phyloP scores from a whole-genome alignment of 768 basidiomycete genomes.

The Suillus placidus region DNA sequence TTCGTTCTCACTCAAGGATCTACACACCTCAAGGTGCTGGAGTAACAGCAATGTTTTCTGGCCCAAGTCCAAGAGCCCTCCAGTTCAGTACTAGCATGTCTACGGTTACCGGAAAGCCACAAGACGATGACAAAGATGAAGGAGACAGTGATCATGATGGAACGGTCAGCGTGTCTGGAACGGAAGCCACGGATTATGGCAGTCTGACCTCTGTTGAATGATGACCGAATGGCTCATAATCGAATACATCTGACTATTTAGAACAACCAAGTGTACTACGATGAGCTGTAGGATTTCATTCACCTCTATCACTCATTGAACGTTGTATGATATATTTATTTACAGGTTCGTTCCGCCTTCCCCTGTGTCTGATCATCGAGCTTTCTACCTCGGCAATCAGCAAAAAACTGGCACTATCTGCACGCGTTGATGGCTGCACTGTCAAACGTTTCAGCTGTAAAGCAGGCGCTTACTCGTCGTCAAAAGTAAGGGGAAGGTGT shows the following conservation, averaged over 20 bases:
- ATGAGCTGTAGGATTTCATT: not conserved
- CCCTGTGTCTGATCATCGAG: not conserved
- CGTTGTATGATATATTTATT: constrained; percentile 4
- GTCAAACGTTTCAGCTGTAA: not conserved
- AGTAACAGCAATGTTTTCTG: constrained; percentile 22
- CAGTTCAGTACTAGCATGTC: constrained; percentile 25
- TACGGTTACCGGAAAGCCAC: constrained; percentile 16
- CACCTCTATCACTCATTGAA: not conserved
- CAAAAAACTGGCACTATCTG: not conserved
- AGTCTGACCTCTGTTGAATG: constrained; percentile 58
- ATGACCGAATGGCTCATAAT: constrained; percentile 3
- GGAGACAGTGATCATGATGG: constrained; percentile 40
- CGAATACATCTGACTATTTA: not conserved
- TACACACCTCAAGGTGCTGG: constrained; percentile 36
- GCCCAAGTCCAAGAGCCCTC: constrained; percentile 23
- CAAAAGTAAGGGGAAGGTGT: not conserved
- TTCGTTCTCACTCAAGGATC: constrained; percentile 38
- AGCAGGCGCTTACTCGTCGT: not conserved
- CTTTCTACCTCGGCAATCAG: no score
- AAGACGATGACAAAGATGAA: constrained; percentile 22
- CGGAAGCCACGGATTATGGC: constrained; percentile 43
- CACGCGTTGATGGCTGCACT: not conserved
- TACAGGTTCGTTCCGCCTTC: not conserved
- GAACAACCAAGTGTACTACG: not conserved
- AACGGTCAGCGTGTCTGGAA: constrained; percentile 42